Conservation (phyloP, 2,329 filamentous ascomycete species). For the Sporothrix humicola region DNA sequence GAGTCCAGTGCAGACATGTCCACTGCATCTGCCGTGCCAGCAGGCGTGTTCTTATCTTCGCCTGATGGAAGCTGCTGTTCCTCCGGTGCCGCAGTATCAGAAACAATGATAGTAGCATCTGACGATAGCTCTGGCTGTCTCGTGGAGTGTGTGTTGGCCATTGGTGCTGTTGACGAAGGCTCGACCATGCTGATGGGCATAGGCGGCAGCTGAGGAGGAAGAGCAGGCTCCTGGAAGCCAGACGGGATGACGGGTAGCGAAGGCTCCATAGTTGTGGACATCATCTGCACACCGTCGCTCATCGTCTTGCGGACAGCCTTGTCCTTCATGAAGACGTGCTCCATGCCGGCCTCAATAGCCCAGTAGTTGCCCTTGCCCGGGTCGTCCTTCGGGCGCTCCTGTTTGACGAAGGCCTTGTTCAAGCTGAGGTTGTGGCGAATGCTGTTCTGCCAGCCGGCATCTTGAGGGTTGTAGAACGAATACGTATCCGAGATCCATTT, state of each 20-base stretch:
- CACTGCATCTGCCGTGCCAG: not conserved
- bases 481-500: conserved; percentile 99
- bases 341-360: conserved; percentile 88
- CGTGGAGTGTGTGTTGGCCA: conserved; percentile 36
- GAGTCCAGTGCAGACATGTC: conserved; percentile 48
- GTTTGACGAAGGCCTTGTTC: conserved; percentile 95
- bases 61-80: conserved; percentile 24
- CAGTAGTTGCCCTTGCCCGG: conserved; percentile 98
- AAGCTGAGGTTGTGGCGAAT: conserved; percentile 97
- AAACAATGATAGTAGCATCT: conserved; percentile 77
- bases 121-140: conserved; percentile 67
- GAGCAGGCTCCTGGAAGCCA: conserved; percentile 53
- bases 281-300: conserved; percentile 63
- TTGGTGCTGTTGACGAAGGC: conserved; percentile 23
- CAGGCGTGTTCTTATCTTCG: conserved; percentile 26
- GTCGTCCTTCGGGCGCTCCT: conserved; percentile 94
- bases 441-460: conserved; percentile 97
- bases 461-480: conserved; percentile 81
- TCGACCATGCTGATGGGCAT: conserved; percentile 42
- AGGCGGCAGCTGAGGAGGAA: conserved; percentile 53
- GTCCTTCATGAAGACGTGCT: conserved; percentile 87
- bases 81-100: conserved; percentile 54
- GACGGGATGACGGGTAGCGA: conserved; percentile 49
- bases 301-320: conserved; percentile 70
- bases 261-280: conserved; percentile 60